Conservation (phyloP, 768 basidiomycete species). For the Strobilomyces confusus region DNA sequence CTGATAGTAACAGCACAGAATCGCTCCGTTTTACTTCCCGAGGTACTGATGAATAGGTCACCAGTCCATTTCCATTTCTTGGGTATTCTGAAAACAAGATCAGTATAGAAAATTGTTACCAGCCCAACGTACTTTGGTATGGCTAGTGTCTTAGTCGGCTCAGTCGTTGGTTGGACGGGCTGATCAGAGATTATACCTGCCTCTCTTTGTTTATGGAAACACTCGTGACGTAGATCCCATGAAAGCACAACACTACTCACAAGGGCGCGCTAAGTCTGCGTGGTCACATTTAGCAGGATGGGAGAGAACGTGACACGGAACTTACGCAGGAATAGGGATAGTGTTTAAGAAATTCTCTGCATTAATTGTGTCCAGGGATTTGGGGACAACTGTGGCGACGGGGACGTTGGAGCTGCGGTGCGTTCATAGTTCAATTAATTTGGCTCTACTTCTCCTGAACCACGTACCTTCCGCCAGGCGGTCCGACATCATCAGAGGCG, state of each 20-base stretch:
- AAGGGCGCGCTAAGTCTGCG: constrained; percentile 24
- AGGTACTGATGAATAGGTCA: constrained; percentile 41
- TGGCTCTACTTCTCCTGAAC: not conserved
- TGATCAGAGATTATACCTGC: not conserved
- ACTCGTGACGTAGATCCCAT: not conserved
- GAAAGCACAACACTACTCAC: constrained; percentile 12
- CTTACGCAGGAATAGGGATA: constrained; percentile 25
- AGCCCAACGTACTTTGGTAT: constrained; percentile 26
- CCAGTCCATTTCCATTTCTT: constrained; percentile 69
- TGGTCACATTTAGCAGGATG: not conserved
- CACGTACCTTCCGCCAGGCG: constrained; percentile 13
- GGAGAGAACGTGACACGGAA: not conserved
- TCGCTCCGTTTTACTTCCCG: constrained; percentile 35
- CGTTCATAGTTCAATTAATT: constrained; percentile 1
- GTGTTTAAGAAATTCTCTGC: constrained; percentile 27
- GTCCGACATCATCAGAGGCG: constrained; percentile 6
- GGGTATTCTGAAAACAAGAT: constrained; percentile 39
- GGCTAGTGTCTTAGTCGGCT: constrained; percentile 11
- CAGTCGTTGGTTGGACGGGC: constrained; percentile 1
- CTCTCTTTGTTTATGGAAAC: constrained; percentile 14
- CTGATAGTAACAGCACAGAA: constrained; percentile 48
- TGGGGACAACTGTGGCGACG: constrained; percentile 12
- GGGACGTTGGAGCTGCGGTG: constrained; percentile 2
- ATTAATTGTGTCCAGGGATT: constrained; percentile 18
- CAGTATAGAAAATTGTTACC: not conserved